Conservation (phyloP, 2,329 filamentous ascomycete genomes). For the Botrytis porri region DNA sequence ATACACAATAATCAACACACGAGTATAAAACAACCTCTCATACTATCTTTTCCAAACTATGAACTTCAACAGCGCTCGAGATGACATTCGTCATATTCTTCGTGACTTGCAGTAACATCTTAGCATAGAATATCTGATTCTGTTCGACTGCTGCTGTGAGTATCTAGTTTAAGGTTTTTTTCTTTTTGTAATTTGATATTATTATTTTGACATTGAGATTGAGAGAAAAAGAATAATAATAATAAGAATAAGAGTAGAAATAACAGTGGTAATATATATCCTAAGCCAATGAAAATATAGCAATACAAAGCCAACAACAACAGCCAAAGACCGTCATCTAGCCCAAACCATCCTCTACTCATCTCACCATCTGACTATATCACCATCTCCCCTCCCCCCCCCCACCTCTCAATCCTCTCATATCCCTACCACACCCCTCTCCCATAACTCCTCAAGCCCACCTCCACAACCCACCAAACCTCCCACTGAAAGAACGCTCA, state of each 20-base stretch:
- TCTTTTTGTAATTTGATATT: too few relatives aligned
- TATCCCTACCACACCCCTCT: background rate
- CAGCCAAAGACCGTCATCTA: background rate
- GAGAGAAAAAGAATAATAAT: background rate
- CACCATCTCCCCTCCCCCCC: too few relatives aligned
- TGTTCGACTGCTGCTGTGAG: accelerated
- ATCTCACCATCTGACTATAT: too few relatives aligned
- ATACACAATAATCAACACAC: too few relatives aligned
- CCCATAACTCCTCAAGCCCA: background rate
- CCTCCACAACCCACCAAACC: background rate
- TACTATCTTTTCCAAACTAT: accelerated
- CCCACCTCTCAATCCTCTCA: too few relatives aligned
- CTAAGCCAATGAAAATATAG: background rate
- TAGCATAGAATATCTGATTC: accelerated
- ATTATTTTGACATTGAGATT: background rate
- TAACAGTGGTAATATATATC: background rate
- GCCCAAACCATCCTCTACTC: accelerated
- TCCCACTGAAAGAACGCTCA: too few relatives aligned
- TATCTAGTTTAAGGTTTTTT: background rate
- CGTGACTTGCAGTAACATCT: too few relatives aligned
- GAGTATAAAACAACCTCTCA: background rate
- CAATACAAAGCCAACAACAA: background rate
- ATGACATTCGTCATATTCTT: too few relatives aligned
- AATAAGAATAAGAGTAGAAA: too few relatives aligned
- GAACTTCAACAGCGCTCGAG: background rate